These are phyloP conservation scores for Stemphylium beticola DNA, from an alignment of 2,329 filamentous ascomycete genomes.

Conservation along the genomic window DNA sequence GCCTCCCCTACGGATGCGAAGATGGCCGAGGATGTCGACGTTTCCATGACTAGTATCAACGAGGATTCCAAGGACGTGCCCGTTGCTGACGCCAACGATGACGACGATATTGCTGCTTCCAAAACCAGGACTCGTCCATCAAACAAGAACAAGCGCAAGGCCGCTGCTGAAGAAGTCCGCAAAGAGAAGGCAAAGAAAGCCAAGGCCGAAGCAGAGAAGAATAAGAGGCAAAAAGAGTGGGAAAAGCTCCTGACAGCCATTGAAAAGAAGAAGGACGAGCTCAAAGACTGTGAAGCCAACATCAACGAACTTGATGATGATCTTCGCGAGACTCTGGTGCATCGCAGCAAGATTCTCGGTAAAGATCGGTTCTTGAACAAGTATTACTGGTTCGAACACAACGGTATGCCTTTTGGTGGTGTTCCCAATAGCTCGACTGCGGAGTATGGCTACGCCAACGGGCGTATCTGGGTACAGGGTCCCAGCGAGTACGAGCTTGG, in stretches of 20 bases:
- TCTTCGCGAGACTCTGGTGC: constrained; percentile 90
- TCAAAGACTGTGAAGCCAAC: constrained; percentile 82
- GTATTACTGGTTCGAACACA: constrained; percentile 99
- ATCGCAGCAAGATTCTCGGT: constrained; percentile 85
- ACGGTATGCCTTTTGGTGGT: constrained; percentile 94
- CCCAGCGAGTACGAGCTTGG: constrained; percentile 83
- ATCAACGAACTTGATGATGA: constrained; percentile 89
- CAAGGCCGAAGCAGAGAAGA: constrained; percentile 65
- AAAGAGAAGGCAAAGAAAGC: constrained; percentile 71
- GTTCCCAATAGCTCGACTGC: constrained; percentile 88
- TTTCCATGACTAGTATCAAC: constrained; percentile 57
- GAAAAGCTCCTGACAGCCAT: constrained; percentile 87
- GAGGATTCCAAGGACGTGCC: constrained; percentile 69
- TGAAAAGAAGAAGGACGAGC: constrained; percentile 79
- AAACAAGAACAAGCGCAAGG: constrained; percentile 76
- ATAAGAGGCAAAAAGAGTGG: constrained; percentile 82
- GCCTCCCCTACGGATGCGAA: constrained; percentile 61
- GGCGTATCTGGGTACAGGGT: constrained; percentile 94
- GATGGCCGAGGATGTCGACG: constrained; percentile 64
- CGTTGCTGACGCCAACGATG: constrained; percentile 75
- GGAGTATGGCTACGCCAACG: constrained; percentile 87
- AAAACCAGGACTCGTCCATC: constrained; percentile 64
- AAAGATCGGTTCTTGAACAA: constrained; percentile 98
- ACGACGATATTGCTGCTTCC: constrained; percentile 57
- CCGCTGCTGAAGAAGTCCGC: constrained; percentile 66